Conservation (phyloP, 2,329 filamentous ascomycete genomes). For the Fusarium robinianum region DNA sequence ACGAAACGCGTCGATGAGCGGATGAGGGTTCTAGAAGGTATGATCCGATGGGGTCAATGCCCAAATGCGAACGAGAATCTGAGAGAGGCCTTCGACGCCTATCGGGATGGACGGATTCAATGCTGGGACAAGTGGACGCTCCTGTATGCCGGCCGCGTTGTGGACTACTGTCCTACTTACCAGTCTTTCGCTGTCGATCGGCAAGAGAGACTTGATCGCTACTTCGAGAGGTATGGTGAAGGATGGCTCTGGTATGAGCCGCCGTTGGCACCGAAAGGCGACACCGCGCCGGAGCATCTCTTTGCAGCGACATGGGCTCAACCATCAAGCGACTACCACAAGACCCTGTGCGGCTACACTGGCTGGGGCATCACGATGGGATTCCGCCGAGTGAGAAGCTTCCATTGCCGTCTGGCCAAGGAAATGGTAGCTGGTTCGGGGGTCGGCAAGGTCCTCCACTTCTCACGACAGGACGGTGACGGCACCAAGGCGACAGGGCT, state of each 20-base stretch:
- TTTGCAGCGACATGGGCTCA: conserved; percentile 35
- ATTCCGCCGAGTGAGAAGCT: conserved; percentile 29
- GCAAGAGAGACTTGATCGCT: conserved; percentile 29
- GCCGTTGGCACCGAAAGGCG: conserved; percentile 21
- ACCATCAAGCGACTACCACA: conserved; percentile 4
- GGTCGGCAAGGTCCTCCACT: conserved; percentile 22
- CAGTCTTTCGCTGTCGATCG: conserved; percentile 34
- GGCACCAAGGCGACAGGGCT: conserved; percentile 1
- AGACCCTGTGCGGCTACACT: conserved; percentile 3
- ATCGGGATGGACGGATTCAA: conserved; percentile 22
- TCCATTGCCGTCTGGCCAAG: conserved; percentile 24
- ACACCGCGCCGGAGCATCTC: conserved; percentile 21
- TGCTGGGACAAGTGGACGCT: conserved; percentile 35
- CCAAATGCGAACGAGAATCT: conserved; percentile 23
- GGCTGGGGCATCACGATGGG: conserved; percentile 35
- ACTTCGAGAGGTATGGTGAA: conserved; percentile 26
- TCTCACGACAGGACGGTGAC: conserved; percentile 21
- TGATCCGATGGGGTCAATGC: conserved; percentile 15
- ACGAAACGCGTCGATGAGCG: conserved; percentile 17
- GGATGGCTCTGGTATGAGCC: conserved; percentile 37
- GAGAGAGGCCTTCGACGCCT: conserved; percentile 28
- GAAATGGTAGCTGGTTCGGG: neutral
- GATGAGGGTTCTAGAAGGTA: conserved; percentile 8
- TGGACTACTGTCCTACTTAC: conserved; percentile 29
- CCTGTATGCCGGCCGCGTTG: conserved; percentile 28